Evolutionary conservation across 768 basidiomycete genomes (phyloP).

Genomic region (Holtermanniella nyarrowii): DNA sequence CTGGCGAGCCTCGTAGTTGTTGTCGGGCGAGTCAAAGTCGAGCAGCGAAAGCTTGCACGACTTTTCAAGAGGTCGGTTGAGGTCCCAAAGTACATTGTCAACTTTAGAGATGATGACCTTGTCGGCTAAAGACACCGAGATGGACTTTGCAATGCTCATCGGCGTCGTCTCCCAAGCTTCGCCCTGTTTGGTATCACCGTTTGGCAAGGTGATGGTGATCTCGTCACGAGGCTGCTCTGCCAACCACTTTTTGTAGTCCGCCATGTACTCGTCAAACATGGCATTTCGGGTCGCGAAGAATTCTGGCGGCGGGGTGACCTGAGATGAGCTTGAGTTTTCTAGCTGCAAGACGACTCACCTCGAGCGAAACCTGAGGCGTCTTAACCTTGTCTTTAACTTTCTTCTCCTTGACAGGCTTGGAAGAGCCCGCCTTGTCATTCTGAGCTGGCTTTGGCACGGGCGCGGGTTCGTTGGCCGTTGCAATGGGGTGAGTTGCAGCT

Average conservation of each 20-base stretch:
- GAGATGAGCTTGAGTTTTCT: neutral
- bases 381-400: constrained; percentile 20
- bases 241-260: constrained; percentile 68
- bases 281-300: constrained; percentile 84
- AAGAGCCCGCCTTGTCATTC: constrained; percentile 19
- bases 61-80: constrained; percentile 84
- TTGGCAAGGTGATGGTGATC: constrained; percentile 72
- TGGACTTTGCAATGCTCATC: constrained; percentile 75
- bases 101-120: constrained; percentile 89
- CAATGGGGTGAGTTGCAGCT: constrained; percentile 37
- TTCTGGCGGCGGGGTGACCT: constrained; percentile 72
- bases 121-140: constrained; percentile 80
- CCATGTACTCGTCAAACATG: constrained; percentile 78
- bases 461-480: constrained; percentile 31
- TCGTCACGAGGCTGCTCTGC: constrained; percentile 63
- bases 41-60: constrained; percentile 71
- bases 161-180: constrained; percentile 93
- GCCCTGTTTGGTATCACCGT: constrained; percentile 73
- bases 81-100: constrained; percentile 66
- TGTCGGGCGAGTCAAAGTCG: constrained; percentile 59
- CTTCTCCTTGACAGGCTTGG: constrained; percentile 4
- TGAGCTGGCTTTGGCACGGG: constrained; percentile 12
- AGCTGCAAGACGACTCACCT: constrained; percentile 12
- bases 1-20: constrained; percentile 59
- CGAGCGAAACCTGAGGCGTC: constrained; percentile 33